Evolutionary conservation across 2,329 filamentous ascomycete species (phyloP), one percentile per base, ranked within the genome.

Genomic region (Diaporthe citrichinensis): DNA sequence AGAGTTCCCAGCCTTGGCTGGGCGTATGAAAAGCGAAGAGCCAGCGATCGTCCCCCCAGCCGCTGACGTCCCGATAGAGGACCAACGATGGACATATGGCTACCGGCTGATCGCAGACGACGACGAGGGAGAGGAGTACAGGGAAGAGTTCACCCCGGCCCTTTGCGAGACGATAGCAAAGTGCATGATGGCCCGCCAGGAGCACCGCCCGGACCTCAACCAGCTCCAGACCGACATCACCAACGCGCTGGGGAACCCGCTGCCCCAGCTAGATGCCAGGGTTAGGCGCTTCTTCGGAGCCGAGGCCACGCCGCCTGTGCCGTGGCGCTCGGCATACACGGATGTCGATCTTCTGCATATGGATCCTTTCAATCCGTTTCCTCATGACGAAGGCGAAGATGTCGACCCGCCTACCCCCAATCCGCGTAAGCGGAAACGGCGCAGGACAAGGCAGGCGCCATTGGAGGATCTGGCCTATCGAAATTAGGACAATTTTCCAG

Each of bases 111-210:
- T 68, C 44, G 31, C 14, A 20, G 2, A 25, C 31, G 20, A 17
- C 23, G 2, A 5, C 5, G 46, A 34, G 23, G 44, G 31, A 23
- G 31, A 1, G 20, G 41, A 51, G 14, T 17, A 51, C 7, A 31
- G 23, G 20, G 0, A 10, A 12, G 25, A 8, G 7, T 68, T 68
- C 62, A 68, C 44, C 4, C 44, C 44, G 1, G 25, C 15, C 31
- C 62, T 68, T 1, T 68, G 62, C 46, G 44, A 51, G 23, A 25
- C 46, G 12, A 39, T 68, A 17, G 62, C 62, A 17, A 68, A 31
- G 31, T 68, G 62, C 62, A 46, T 68, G 20, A 68, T 68, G 62
- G 31, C 31, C 31, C 49, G n/a, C n/a, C 62, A 68, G 44, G 46
- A 68, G 46, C 62, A 68, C 62, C 62, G 62, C 31, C 62, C 62